Conservation (phyloP, 192 early-diverging fungal genomes). For the Chytriomyces hyalinus region DNA sequence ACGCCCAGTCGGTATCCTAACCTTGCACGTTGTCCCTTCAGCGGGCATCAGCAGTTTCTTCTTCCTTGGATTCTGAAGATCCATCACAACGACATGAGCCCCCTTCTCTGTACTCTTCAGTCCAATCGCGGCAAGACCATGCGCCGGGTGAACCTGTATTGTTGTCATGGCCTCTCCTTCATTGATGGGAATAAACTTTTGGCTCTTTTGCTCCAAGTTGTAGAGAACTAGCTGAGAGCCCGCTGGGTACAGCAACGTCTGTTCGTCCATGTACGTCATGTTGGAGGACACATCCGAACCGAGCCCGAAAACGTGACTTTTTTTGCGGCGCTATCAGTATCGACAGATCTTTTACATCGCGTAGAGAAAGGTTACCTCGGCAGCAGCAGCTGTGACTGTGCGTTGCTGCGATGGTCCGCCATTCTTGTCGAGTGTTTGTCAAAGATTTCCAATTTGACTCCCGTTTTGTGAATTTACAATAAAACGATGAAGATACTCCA, state of each 20-base stretch:
- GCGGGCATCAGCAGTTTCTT: conserved; percentile 45
- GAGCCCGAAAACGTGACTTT: conserved; percentile 58
- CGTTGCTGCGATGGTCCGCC: neutral
- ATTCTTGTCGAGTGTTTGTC: no score
- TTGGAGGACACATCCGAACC: conserved; percentile 49
- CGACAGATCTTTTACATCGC: neutral
- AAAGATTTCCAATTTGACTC: no score
- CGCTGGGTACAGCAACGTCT: conserved; percentile 57
- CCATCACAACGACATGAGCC: conserved; percentile 26
- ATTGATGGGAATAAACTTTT: conserved; percentile 51
- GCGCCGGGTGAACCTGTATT: conserved; percentile 38
- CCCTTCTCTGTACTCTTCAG: conserved; percentile 32
- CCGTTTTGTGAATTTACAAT: neutral
- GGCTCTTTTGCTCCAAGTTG: conserved; percentile 62
- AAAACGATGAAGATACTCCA: neutral
- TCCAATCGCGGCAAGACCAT: conserved; percentile 35
- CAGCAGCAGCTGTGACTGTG: neutral
- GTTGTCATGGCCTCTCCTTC: conserved; percentile 55
- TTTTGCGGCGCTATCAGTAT: no score
- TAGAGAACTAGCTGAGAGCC: conserved; percentile 56
- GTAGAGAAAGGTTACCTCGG: neutral
- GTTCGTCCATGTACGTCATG: conserved; percentile 54
- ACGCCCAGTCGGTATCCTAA: no score
- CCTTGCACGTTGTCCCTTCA: conserved; percentile 26
- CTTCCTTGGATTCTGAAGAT: conserved; percentile 36